Base-by-base conservation (phyloP, 2,329 filamentous ascomycete genomes). In the Aspergillus fructus region DNA sequence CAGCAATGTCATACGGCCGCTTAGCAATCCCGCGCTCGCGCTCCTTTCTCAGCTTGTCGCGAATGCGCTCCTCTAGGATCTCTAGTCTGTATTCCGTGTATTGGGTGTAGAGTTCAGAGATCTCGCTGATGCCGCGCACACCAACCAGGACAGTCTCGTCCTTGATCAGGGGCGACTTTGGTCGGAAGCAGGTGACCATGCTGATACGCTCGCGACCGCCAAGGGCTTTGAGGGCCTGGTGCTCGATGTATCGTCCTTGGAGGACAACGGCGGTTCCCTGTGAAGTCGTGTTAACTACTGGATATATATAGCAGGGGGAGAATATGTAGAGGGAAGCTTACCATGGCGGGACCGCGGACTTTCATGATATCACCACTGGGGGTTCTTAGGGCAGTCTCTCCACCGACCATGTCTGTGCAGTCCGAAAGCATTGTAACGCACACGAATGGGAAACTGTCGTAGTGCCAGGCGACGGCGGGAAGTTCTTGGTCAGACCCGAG, bases 381-480 rank as follows among this genome's bases (percentile, higher is more conserved):
- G 6, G 40, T 15, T 39, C 78, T 77, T 13, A 88, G 69, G 2
- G 82, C 85, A 0, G 85, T 88, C 71, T 88, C 85, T 5, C 85
- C 85, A 9, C 86, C 85, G 11, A 85, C 72, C 85, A 88, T 88
- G 40, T 76, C 74, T 0, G 78, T 79, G 63, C 83, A 86, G 65
- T 88, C 84, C 39, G 82, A 85, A 33, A 88, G 78, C 85, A 88
- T 88, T 9, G 81, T 78, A 9, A 88, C 85, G 62, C 84, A 87
- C 13, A 88, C 53, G 12, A 50, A 55, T 13, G 53, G 51, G 34
- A 46, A 53, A 7, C 51, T 48, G 13, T 53, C 50, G 21, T 34
- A 51, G 17, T 51, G 49, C 37, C 49, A 51, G 21, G 49, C 49
- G 19, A 51, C 40, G 19, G 49, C 49, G n/a, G 76, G 24, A 1